Percentiles rank a stretch among this genome's conserved stretches.
Evolutionary conservation across 768 basidiomycete species (phyloP).

Genomic region (Mycena capillaripes): DNA sequence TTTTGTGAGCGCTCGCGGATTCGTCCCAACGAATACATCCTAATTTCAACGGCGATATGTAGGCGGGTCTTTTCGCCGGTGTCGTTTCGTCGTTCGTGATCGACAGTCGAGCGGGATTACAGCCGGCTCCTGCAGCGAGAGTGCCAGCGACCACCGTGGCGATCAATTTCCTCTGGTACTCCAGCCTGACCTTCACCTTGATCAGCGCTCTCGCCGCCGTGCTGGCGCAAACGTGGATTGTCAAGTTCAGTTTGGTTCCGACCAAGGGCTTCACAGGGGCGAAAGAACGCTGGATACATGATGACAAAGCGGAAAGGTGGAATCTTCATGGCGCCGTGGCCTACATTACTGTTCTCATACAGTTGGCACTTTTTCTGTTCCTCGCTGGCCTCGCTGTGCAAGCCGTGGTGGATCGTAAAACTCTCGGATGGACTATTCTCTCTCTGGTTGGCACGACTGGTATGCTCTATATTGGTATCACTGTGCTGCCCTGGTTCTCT

Average conservation of each 20-base stretch:
- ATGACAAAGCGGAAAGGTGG: slow-evolving; percentile 9
- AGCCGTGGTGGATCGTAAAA: not conserved
- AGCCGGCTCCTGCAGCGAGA: not conserved
- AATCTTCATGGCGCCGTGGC: not conserved
- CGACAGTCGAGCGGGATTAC: slow-evolving; percentile 1
- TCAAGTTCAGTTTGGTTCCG: slow-evolving; percentile 12
- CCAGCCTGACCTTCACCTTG: slow-evolving; percentile 15
- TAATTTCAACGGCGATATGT: not conserved
- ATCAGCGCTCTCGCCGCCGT: slow-evolving; percentile 21
- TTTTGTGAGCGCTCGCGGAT: not conserved
- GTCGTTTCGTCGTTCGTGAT: slow-evolving; percentile 17
- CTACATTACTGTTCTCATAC: slow-evolving; percentile 12
- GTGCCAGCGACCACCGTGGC: slow-evolving; percentile 8
- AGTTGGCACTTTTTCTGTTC: slow-evolving; percentile 9
- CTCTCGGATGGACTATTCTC: slow-evolving; percentile 11
- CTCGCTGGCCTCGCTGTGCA: slow-evolving; percentile 8
- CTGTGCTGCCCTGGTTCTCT: slow-evolving; percentile 5
- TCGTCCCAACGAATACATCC: not conserved
- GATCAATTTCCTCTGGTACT: slow-evolving; percentile 21
- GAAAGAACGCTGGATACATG: slow-evolving; percentile 13
- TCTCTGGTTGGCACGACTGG: slow-evolving; percentile 9
- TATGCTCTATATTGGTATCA: slow-evolving; percentile 8
- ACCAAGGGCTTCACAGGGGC: slow-evolving; percentile 7
- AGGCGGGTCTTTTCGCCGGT: slow-evolving; percentile 20
- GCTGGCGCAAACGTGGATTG: slow-evolving; percentile 17